Evolutionary conservation across 495 filamentous ascomycete genomes (phyloP).

Genomic region (Polyplosphaeria fusca): DNA sequence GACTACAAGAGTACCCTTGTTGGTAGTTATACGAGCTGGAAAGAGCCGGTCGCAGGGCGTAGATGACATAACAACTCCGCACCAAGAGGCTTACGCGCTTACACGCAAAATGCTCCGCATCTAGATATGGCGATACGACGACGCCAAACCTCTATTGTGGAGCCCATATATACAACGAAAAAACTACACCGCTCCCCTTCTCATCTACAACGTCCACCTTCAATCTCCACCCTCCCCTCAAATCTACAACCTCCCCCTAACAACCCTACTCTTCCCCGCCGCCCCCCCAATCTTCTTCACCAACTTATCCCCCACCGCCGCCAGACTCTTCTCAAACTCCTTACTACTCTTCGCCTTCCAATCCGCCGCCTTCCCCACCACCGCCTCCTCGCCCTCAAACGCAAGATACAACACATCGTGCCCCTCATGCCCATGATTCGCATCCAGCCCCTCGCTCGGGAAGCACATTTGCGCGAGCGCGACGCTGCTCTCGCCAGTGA

Average conservation of each 20-base stretch:
- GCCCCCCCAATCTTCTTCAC: slow-evolving; percentile 14
- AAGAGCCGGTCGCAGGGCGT: too few species aligned
- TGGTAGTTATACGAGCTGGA: too few species aligned
- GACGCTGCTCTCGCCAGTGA: slow-evolving; percentile 58
- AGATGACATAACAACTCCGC: too few species aligned
- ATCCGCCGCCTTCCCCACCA: slow-evolving; percentile 1
- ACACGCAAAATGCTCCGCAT: too few species aligned
- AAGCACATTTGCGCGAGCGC: slow-evolving; percentile 59
- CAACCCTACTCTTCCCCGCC: slow-evolving; percentile 2
- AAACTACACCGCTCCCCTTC: too few species aligned
- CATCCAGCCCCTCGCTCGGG: slow-evolving; percentile 23
- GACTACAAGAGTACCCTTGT: too few species aligned
- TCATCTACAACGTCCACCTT: too few species aligned
- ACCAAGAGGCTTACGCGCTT: too few species aligned
- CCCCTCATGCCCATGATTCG: slow-evolving; percentile 20
- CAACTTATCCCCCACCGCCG: slow-evolving; percentile 19
- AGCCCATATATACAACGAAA: too few species aligned
- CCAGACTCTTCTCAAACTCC: slow-evolving; percentile 23
- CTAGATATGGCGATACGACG: too few species aligned
- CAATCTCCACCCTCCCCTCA: background rate
- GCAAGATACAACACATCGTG: slow-evolving; percentile 32
- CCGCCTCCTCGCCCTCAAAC: slow-evolving; percentile 25
- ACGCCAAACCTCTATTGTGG: too few species aligned
- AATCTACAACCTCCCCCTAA: slow-evolving; percentile 4
- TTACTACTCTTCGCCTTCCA: slow-evolving; percentile 12